phyloP scores from a whole-genome alignment of 2,329 filamentous ascomycete genomes.

The Immersiporthe knoxdaviesiana region DNA sequence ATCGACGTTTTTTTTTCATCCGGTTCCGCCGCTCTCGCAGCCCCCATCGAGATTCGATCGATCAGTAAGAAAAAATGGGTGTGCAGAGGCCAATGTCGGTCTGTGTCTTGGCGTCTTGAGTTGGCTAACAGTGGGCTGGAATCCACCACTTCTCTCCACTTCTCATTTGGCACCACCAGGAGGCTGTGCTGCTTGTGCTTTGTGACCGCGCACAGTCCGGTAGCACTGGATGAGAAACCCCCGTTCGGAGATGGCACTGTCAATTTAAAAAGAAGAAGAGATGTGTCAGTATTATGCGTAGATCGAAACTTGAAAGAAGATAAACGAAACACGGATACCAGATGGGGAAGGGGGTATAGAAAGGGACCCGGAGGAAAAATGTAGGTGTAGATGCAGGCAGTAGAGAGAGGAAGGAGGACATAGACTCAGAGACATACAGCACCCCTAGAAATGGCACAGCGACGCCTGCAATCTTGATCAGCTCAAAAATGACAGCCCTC shows the following conservation, averaged over 20 bases:
- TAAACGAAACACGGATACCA: background rate
- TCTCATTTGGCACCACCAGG: background rate
- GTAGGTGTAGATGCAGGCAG: background rate
- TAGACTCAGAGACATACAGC: conserved; percentile 57
- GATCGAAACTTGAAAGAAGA: conserved; percentile 31
- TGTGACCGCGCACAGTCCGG: conserved; percentile 44
- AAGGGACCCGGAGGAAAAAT: background rate
- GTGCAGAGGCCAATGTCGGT: conserved; percentile 2
- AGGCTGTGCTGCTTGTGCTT: conserved; percentile 4
- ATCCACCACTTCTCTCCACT: background rate
- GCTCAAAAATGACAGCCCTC: conserved; percentile 34
- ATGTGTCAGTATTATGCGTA: conserved; percentile 37
- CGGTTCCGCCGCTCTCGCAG: background rate
- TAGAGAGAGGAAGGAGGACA: background rate
- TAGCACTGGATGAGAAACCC: conserved; percentile 57
- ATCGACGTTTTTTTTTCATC: background rate
- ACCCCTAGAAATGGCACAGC: conserved; percentile 56
- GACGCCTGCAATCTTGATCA: conserved; percentile 53
- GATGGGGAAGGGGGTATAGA: conserved; percentile 8
- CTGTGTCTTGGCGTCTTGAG: conserved; percentile 8
- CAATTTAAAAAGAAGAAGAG: conserved; percentile 18
- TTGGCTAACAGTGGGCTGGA: background rate
- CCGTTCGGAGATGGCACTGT: conserved; percentile 58
- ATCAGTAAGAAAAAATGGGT: background rate
- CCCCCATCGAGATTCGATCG: background rate